Evolutionary conservation across 2,329 filamentous ascomycete genomes (phyloP).

Genomic region (Leptographium radiaticola): DNA sequence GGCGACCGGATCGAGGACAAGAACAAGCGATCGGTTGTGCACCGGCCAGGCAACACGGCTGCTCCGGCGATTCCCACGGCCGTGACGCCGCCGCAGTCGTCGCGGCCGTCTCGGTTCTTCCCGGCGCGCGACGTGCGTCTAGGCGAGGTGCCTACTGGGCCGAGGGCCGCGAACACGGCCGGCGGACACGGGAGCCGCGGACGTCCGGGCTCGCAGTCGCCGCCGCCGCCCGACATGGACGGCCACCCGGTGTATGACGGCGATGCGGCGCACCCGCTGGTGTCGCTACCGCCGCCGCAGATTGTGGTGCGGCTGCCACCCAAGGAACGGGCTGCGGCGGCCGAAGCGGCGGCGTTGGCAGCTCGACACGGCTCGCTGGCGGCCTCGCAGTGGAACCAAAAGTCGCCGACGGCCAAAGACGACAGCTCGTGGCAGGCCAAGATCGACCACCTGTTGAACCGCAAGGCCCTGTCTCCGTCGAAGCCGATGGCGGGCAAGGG

Average conservation of each 20-base stretch:
- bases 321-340: conserved; percentile 29
- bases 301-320: conserved; percentile 68
- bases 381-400: neutral
- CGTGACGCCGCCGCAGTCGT: conserved; percentile 20
- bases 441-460: conserved; percentile 67
- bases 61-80: conserved; percentile 8
- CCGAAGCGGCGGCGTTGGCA: neutral
- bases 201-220: conserved; percentile 47
- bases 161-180: neutral
- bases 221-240: conserved; percentile 57
- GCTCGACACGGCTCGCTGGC: neutral
- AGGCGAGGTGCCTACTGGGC: conserved; percentile 20
- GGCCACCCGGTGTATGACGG: conserved; percentile 63
- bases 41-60: conserved; percentile 9
- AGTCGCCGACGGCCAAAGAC: conserved; percentile 4
- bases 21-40: conserved; percentile 15
- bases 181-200: conserved; percentile 4
- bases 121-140: conserved; percentile 37
- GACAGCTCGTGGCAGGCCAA: conserved; percentile 52
- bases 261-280: conserved; percentile 49
- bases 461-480: conserved; percentile 43
- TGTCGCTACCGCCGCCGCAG: conserved; percentile 54
- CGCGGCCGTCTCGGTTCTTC: conserved; percentile 48
- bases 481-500: conserved; percentile 36
- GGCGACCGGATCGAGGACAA: conserved; percentile 21